Percentiles rank a stretch among this genome's conserved stretches.
Conservation (phyloP, 352 stramenopile genomes). For the Globisporangium carolinianum region DNA sequence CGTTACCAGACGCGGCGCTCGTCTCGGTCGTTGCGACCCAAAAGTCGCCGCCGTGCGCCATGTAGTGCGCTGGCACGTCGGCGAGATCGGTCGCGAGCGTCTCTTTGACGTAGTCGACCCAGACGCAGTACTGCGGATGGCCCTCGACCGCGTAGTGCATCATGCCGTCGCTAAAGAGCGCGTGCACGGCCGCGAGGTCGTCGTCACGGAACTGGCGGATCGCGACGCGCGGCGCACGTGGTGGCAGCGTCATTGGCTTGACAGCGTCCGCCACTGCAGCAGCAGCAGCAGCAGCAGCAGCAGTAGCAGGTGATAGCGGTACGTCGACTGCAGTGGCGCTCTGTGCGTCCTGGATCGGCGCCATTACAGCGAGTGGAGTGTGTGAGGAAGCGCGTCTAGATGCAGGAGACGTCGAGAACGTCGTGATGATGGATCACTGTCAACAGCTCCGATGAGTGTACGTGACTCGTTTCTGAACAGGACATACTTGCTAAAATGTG, state of each 20-base stretch:
- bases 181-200: conserved; percentile 8
- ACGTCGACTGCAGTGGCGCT: no score
- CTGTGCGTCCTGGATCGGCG: no score
- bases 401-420: no score
- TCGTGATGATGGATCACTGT: no score
- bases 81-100: conserved; percentile 16
- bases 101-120: background rate
- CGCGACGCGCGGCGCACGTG: conserved; percentile 64
- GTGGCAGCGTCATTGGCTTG: conserved; percentile 29
- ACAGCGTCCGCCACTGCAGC: conserved; percentile 16
- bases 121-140: conserved; percentile 1
- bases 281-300: no score
- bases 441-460: no score
- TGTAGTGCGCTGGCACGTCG: conserved; percentile 33
- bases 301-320: no score
- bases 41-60: conserved; percentile 27
- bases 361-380: no score
- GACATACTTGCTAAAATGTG: no score
- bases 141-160: conserved; percentile 3
- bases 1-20: no score
- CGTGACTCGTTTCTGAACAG: no score
- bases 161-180: conserved; percentile 8
- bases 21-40: conserved; percentile 23
- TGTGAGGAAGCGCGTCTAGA: no score
- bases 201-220: conserved; percentile 65